phyloP scores from a whole-genome alignment of 371 early-diverging fungal genomes.

The Batrachochytrium dendrobatidis region DNA sequence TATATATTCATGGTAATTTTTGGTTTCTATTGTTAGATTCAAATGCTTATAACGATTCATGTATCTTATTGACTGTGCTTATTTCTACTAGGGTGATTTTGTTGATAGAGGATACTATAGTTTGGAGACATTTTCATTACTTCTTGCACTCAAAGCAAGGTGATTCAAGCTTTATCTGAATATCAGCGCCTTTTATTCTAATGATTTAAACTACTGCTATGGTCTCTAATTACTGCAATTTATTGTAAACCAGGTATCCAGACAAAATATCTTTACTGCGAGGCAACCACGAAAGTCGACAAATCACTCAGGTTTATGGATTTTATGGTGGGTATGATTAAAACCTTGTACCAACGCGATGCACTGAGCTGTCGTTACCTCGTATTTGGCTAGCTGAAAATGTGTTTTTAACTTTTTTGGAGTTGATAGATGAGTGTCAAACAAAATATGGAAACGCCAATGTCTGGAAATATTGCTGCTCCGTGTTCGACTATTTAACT shows the following conservation, averaged over 20 bases:
- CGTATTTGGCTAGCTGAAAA: too few relatives aligned
- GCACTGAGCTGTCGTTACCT: too few relatives aligned
- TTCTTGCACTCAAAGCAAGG: conserved; percentile 87
- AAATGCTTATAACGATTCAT: not conserved
- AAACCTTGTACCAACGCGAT: too few relatives aligned
- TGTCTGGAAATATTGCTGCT: conserved; percentile 99
- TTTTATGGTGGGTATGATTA: conserved; percentile 70
- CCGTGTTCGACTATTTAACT: conserved; percentile 98
- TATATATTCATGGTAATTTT: conserved; percentile 88
- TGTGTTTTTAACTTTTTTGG: conserved; percentile 7
- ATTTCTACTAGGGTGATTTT: conserved; percentile 80
- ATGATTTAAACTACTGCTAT: not conserved
- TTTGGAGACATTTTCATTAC: conserved; percentile 92
- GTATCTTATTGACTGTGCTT: not conserved
- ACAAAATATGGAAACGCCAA: conserved; percentile 96
- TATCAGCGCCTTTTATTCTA: too few relatives aligned
- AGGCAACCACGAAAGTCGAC: conserved; percentile 98
- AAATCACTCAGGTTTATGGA: conserved; percentile 99
- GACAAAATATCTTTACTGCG: conserved; percentile 95
- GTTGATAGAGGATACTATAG: conserved; percentile 99
- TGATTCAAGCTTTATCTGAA: not conserved
- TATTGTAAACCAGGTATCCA: conserved; percentile 60
- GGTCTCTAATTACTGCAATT: not conserved
- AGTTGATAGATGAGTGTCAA: conserved; percentile 82
- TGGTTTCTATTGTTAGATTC: not conserved